Evolutionary conservation across 768 basidiomycete species (phyloP).

Genomic region (Boletus barrowsii): DNA sequence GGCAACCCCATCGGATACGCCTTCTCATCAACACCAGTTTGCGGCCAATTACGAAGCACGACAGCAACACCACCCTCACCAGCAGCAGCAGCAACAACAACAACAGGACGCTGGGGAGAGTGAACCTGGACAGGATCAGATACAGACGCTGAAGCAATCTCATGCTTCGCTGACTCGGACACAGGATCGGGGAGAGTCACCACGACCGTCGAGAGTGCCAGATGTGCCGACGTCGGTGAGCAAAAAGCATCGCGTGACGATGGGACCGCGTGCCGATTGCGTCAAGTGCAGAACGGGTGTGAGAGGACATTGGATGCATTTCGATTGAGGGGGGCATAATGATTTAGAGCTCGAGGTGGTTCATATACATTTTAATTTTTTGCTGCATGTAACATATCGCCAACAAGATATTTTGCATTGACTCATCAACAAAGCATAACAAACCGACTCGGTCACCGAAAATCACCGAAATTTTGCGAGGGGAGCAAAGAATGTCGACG

Average conservation of each 20-base stretch:
- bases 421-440: slow-evolving; percentile 26
- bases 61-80: neutral
- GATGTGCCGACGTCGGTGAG: slow-evolving; percentile 16
- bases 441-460: slow-evolving; percentile 10
- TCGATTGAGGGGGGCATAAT: slow-evolving; percentile 36
- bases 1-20: slow-evolving; percentile 23
- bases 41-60: neutral
- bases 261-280: slow-evolving; percentile 71
- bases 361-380: too few species aligned
- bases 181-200: slow-evolving; percentile 16
- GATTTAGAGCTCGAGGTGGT: too few species aligned
- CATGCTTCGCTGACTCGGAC: slow-evolving; percentile 3
- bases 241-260: slow-evolving; percentile 53
- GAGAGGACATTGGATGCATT: slow-evolving; percentile 72
- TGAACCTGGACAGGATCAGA: neutral
- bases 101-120: neutral
- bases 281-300: slow-evolving; percentile 61
- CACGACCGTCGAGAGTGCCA: slow-evolving; percentile 10
- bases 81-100: too few species aligned
- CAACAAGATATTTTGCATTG: too few species aligned
- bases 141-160: neutral
- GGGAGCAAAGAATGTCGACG: slow-evolving; percentile 56
- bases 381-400: too few species aligned
- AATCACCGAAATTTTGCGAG: slow-evolving; percentile 10
- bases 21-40: slow-evolving; percentile 14